Evolutionary conservation across 169 alveolate species (phyloP), one percentile per base, ranked within the genome.

Genomic region (Fabrea salina): DNA sequence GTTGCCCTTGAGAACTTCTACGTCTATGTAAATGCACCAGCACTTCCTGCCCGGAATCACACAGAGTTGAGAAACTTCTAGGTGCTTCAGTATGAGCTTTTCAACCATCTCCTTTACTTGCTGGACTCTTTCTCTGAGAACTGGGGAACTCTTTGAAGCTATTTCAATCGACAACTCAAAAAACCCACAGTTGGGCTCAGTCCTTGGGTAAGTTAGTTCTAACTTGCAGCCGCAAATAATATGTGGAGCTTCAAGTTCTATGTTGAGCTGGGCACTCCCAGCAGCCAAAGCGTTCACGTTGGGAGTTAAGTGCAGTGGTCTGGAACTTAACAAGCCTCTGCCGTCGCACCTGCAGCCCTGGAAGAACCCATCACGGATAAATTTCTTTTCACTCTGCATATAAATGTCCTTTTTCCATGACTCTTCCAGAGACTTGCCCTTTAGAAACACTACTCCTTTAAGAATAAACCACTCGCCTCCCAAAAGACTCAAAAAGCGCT

Each of bases 371-470:
- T 61, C 74, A 11, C n/a, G 16, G 0, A 61, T 37, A 51, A 61
- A 61, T 27, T 61, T 61, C 39, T 61, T 61, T 27, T 61, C 74
- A 61, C 41, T n/a, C 13, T n/a, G 43, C 74, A 61, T 61, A n/a
- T n/a, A n/a, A n/a, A n/a, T n/a, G n/a, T n/a, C n/a, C n/a, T n/a
- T n/a, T n/a, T n/a, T n/a, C n/a, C n/a, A n/a, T n/a, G n/a, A n/a
- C n/a, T n/a, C n/a, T n/a, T n/a, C n/a, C n/a, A n/a, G n/a, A n/a
- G n/a, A n/a, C n/a, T n/a, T n/a, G n/a, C n/a, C n/a, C n/a, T n/a
- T n/a, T n/a, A n/a, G n/a, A n/a, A n/a, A n/a, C n/a, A n/a, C n/a
- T n/a, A n/a, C n/a, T n/a, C n/a, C n/a, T n/a, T n/a, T n/a, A n/a
- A n/a, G n/a, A n/a, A n/a, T n/a, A n/a, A n/a, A n/a, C n/a, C n/a